phyloP scores from a whole-genome alignment of 176 grass and related monocot genomes.

The Secale cereale region DNA sequence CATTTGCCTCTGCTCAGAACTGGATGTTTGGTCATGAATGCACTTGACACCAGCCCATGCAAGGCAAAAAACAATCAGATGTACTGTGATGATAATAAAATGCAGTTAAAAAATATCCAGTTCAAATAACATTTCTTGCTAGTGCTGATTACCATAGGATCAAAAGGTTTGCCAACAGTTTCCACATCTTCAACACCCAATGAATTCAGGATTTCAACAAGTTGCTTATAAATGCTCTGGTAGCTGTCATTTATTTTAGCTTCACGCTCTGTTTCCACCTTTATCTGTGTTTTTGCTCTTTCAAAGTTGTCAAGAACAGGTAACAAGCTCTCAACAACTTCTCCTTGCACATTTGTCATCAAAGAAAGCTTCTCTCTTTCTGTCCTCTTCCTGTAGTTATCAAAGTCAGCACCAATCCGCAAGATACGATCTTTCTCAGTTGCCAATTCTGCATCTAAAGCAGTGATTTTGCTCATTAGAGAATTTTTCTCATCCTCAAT shows the following conservation, averaged over 20 bases:
- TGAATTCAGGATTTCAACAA: conserved; percentile 71
- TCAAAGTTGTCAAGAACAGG: conserved; percentile 97
- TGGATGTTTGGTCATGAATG: neutral
- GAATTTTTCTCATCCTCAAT: conserved; percentile 70
- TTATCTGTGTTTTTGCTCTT: conserved; percentile 94
- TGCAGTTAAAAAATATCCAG: neutral
- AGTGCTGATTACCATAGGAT: conserved; percentile 79
- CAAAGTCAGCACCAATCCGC: conserved; percentile 91
- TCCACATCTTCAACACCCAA: conserved; percentile 74
- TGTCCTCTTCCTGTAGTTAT: conserved; percentile 94
- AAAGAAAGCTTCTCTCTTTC: conserved; percentile 83
- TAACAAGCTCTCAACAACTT: conserved; percentile 88
- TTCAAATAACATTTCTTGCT: neutral
- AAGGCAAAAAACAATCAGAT: conserved; percentile 11
- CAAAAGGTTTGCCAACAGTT: conserved; percentile 86
- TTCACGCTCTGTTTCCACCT: conserved; percentile 80
- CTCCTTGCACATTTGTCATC: conserved; percentile 90
- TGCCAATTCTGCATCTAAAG: conserved; percentile 58
- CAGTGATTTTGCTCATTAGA: conserved; percentile 52
- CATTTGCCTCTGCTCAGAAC: neutral
- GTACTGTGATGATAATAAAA: neutral
- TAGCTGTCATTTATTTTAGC: conserved; percentile 91
- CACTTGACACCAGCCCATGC: neutral
- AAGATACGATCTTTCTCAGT: conserved; percentile 70
- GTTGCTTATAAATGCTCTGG: conserved; percentile 97